Evolutionary conservation across 345 rosid genomes (phyloP).

Genomic region (Populus simonii): DNA sequence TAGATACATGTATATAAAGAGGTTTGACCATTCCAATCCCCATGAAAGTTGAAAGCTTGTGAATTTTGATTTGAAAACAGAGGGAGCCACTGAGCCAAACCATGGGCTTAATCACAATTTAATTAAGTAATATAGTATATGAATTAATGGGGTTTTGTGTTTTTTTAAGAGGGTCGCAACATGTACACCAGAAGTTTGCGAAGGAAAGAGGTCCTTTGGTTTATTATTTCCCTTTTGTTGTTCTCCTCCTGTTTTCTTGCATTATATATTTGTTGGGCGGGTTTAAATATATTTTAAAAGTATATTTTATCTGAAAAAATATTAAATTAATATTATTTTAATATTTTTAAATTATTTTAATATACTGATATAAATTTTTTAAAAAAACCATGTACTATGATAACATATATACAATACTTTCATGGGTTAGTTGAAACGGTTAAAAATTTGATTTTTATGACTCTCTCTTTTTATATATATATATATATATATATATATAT

Average conservation of each 20-base stretch:
- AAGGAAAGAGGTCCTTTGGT: not conserved
- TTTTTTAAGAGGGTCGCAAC: constrained; percentile 6
- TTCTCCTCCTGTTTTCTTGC: constrained; percentile 4
- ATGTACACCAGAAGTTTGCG: constrained; percentile 22
- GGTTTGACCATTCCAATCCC: constrained; percentile 33
- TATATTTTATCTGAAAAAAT: no score
- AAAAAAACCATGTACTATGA: accelerated
- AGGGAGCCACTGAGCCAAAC: not conserved
- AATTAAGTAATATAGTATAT: not conserved
- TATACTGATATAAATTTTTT: no score
- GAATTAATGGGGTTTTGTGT: constrained; percentile 2
- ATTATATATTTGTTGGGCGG: not conserved
- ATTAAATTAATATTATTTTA: no score
- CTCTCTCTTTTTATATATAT: no score
- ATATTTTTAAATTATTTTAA: no score
- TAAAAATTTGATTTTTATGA: no score
- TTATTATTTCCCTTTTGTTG: constrained; percentile 11
- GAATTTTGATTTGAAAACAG: not conserved
- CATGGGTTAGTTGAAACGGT: no score
- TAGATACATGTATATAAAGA: no score
- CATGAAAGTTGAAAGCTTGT: constrained; percentile 13
- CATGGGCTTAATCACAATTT: not conserved
- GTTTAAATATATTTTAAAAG: not conserved
- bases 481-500: no score
- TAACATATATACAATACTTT: no score